These are phyloP conservation scores for Coemansia sp. DNA, from an alignment of 371 early-diverging fungal species.

Conservation along the genomic window DNA sequence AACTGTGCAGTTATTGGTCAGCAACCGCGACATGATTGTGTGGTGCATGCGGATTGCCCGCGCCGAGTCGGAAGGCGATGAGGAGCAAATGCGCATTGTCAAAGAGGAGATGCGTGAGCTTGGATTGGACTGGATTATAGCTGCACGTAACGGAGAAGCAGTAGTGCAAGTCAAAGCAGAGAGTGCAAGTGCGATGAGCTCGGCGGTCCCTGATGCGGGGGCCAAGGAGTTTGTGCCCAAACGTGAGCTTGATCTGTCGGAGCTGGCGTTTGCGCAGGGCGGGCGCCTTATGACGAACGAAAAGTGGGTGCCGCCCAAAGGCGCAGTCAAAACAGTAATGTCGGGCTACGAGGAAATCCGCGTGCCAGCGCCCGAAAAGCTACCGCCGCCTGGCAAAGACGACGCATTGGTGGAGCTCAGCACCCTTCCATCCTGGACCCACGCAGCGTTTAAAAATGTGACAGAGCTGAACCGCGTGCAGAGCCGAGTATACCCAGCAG, in stretches of 20 bases:
- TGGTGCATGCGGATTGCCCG: slow-evolving; percentile 88
- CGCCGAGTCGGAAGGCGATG: slow-evolving; percentile 56
- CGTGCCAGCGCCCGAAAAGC: slow-evolving; percentile 86
- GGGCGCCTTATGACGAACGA: slow-evolving; percentile 96
- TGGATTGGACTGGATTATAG: slow-evolving; percentile 72
- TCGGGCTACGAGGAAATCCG: slow-evolving; percentile 96
- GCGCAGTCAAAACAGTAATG: slow-evolving; percentile 88
- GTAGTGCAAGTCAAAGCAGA: background rate
- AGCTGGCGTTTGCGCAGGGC: slow-evolving; percentile 85
- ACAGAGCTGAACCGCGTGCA: slow-evolving; percentile 87
- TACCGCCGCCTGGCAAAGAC: slow-evolving; percentile 60
- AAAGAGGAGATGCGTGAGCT: slow-evolving; percentile 68
- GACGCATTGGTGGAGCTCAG: slow-evolving; percentile 73
- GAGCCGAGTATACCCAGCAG: slow-evolving; percentile 82
- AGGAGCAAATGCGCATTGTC: slow-evolving; percentile 58
- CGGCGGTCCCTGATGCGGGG: slow-evolving; percentile 30
- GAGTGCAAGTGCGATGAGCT: slow-evolving; percentile 23
- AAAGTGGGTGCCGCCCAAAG: slow-evolving; percentile 88
- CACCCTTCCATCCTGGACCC: slow-evolving; percentile 86
- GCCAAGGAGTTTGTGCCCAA: slow-evolving; percentile 59
- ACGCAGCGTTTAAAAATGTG: slow-evolving; percentile 74
- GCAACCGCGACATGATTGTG: slow-evolving; percentile 84
- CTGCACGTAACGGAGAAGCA: slow-evolving; percentile 53
- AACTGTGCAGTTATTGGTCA: slow-evolving; percentile 80
- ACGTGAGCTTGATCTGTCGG: slow-evolving; percentile 74